These are phyloP conservation scores for Daedalea quercina DNA, from an alignment of 768 basidiomycete species.

Conservation along the genomic window DNA sequence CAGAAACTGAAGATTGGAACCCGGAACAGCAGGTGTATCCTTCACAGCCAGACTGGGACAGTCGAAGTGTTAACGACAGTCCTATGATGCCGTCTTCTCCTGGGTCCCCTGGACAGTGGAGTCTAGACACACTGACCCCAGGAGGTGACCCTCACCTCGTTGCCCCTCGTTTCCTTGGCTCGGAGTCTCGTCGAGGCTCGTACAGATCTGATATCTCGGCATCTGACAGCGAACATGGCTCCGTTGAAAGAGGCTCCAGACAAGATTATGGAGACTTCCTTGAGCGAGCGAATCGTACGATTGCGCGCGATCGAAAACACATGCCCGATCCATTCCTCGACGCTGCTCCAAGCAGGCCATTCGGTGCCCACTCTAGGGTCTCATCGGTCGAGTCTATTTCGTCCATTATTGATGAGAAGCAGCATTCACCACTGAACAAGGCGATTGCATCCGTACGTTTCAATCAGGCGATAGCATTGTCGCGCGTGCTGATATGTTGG, in stretches of 20 bases:
- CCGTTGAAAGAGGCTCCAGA: conserved; percentile 26
- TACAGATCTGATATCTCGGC: conserved; percentile 44
- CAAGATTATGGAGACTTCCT: conserved; percentile 70
- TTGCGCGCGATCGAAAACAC: conserved; percentile 72
- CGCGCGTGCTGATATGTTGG: neutral
- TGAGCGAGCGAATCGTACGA: conserved; percentile 77
- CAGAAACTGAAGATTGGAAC: conserved; percentile 75
- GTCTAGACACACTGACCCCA: conserved; percentile 48
- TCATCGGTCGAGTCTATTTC: conserved; percentile 90
- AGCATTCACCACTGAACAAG: conserved; percentile 87
- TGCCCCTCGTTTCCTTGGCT: conserved; percentile 26
- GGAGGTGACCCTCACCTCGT: conserved; percentile 35
- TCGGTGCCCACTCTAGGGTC: conserved; percentile 72
- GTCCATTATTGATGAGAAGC: conserved; percentile 87
- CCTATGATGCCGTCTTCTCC: conserved; percentile 15
- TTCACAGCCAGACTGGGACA: conserved; percentile 73
- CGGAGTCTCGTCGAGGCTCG: conserved; percentile 24
- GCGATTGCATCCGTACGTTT: conserved; percentile 75
- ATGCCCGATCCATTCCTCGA: conserved; percentile 87
- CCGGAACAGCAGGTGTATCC: conserved; percentile 61
- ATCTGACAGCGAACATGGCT: conserved; percentile 55
- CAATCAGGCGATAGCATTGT: conserved; percentile 2
- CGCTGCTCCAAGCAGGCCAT: conserved; percentile 61
- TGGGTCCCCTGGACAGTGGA: conserved; percentile 58
- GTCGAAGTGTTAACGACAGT: conserved; percentile 44